Evolutionary conservation across 2,329 filamentous ascomycete genomes (phyloP), one percentile per base, ranked within the genome.

Genomic region (Tolypocladium nubicola): DNA sequence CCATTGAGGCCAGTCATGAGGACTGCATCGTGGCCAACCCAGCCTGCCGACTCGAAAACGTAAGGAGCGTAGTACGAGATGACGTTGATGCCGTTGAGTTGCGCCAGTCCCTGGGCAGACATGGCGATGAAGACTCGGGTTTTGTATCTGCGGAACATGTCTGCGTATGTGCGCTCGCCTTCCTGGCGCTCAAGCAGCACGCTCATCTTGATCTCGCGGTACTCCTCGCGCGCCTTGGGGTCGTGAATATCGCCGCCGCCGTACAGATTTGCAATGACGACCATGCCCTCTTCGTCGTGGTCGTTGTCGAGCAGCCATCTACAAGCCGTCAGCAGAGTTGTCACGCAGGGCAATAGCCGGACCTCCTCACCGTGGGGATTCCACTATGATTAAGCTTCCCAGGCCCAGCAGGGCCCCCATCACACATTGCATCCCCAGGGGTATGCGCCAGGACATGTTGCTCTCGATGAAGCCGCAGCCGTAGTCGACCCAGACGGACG

Each of bases 51-150:
- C 73, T 97, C 92, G 67, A 99, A 97, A 19, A 97, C 93, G 57
- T 95, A 85, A 0, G 94, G 94, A 1, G 94, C 94, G 69, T 99
- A 99, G 79, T 97, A 99, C 1, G 93, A 97, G 62, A 99, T 99
- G 70, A 99, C 94, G 74, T 99, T 99, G 77, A 99, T 99, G 63
- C 94, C 94, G 75, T 97, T 97, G 56, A 99, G 84, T 74, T 99
- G 94, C 35, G 94, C 94, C 62, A 99, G 83, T 7, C 87, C 91
- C 73, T 97, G 94, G 4, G 94, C 94, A 39, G 93, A 97, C 94
- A 97, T 97, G 74, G 94, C 94, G 70, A 97, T 97, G 68, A 97
- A 90, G 62, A 97, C 93, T 56, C 94, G 90, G 66, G 88, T 94
- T 69, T 81, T 83, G 77, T 97, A 97, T 61, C 90, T 85, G 67